These are phyloP conservation scores for Solanum hybrid DNA, from an alignment of 305 asterid genomes.

Conservation along the genomic window DNA sequence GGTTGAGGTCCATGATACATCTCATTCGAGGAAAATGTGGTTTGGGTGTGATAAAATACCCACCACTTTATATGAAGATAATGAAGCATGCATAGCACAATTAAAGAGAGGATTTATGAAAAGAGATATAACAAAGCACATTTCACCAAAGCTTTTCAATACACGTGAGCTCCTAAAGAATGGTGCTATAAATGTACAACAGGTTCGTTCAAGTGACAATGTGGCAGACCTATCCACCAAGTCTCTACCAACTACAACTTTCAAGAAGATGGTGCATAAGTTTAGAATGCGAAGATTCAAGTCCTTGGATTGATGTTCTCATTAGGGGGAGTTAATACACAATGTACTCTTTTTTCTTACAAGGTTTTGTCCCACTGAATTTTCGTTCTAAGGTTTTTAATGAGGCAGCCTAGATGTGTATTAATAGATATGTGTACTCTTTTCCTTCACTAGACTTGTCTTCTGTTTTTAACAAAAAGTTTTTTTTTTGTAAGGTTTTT, in stretches of 20 bases:
- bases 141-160: background rate
- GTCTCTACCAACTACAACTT: background rate
- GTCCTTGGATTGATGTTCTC: background rate
- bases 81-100: background rate
- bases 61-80: background rate
- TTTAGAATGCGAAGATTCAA: background rate
- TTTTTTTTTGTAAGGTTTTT: background rate
- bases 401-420: too few species aligned
- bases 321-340: background rate
- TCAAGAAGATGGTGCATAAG: background rate
- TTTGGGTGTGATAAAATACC: background rate
- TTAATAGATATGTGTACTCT: too few species aligned
- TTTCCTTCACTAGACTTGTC: too few species aligned
- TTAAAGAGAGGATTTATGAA: background rate
- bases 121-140: background rate
- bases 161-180: background rate
- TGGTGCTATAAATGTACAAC: background rate
- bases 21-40: background rate
- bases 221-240: background rate
- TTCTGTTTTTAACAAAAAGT: too few species aligned
- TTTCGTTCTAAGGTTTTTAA: too few species aligned
- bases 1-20: background rate
- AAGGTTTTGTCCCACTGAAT: background rate
- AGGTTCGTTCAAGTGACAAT: background rate
- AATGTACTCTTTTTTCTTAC: background rate